Percentiles rank a stretch among this genome's conserved stretches.
Conservation (phyloP, 2,329 filamentous ascomycete genomes). For the Penicillium digitatum region DNA sequence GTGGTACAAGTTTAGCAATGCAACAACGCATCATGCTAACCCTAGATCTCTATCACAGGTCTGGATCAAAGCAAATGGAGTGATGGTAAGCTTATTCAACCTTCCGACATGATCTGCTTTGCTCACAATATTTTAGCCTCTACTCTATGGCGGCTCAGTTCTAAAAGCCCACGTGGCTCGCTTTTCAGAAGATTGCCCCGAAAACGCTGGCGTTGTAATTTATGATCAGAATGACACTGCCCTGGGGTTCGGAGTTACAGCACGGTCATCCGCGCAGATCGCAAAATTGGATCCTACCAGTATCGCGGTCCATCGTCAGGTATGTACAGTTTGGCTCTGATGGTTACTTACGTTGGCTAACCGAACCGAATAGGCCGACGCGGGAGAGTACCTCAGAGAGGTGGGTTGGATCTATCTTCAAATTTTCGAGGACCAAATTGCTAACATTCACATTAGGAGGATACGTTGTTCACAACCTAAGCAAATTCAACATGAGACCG, state of each 20-base stretch:
- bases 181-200: slow-evolving; percentile 79
- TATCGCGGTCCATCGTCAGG: slow-evolving; percentile 57
- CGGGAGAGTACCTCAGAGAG: slow-evolving; percentile 90
- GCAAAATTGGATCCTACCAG: slow-evolving; percentile 84
- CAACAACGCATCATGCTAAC: background rate
- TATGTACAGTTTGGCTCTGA: background rate
- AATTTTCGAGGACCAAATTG: background rate
- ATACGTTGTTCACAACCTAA: slow-evolving; percentile 58
- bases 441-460: slow-evolving; percentile 46
- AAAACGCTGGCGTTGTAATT: slow-evolving; percentile 87
- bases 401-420: slow-evolving; percentile 26
- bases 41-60: slow-evolving; percentile 42
- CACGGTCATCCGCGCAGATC: slow-evolving; percentile 79
- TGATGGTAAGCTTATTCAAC: slow-evolving; percentile 54
- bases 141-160: slow-evolving; percentile 2
- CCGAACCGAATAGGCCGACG: slow-evolving; percentile 67
- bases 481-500: slow-evolving; percentile 6
- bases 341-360: background rate
- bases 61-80: slow-evolving; percentile 93
- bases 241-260: slow-evolving; percentile 82
- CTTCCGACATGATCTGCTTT: background rate
- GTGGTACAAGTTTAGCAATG: background rate
- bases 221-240: slow-evolving; percentile 89
- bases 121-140: background rate
- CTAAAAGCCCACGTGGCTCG: background rate